phyloP scores from a whole-genome alignment of 2,329 filamentous ascomycete genomes.

The Colletotrichum sp. region DNA sequence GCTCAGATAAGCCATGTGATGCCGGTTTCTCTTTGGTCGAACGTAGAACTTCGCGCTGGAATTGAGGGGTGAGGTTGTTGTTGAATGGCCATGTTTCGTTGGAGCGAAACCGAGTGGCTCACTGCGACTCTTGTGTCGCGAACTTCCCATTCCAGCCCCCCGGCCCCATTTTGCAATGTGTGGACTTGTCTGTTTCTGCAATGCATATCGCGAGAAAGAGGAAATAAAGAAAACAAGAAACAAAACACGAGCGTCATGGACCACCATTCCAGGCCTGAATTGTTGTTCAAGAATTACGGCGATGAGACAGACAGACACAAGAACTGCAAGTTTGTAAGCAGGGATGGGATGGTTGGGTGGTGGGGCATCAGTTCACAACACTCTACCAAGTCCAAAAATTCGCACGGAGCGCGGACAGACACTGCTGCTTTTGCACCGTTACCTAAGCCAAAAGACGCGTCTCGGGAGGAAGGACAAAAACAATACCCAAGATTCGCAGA shows the following conservation, averaged over 20 bases:
- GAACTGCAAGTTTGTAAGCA: neutral
- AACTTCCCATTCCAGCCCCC: neutral
- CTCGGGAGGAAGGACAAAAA: neutral
- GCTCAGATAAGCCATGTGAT: neutral
- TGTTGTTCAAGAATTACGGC: neutral
- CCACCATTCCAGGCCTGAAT: neutral
- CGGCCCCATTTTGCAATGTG: neutral
- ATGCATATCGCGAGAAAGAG: neutral
- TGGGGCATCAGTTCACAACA: neutral
- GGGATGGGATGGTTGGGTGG: neutral
- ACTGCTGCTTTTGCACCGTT: neutral
- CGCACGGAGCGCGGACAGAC: neutral
- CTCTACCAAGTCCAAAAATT: neutral
- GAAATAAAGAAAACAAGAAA: neutral
- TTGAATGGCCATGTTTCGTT: neutral
- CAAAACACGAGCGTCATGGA: neutral
- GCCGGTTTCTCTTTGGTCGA: neutral
- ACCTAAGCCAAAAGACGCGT: neutral
- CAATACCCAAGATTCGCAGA: neutral
- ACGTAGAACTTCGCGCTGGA: neutral
- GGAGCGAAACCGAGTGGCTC: neutral
- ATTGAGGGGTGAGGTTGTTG: neutral
- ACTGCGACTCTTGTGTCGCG: neutral
- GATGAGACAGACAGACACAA: neutral
- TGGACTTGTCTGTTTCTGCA: neutral